Conservation (phyloP, 352 stramenopile genomes). For the Aphanomyces euteiches region DNA sequence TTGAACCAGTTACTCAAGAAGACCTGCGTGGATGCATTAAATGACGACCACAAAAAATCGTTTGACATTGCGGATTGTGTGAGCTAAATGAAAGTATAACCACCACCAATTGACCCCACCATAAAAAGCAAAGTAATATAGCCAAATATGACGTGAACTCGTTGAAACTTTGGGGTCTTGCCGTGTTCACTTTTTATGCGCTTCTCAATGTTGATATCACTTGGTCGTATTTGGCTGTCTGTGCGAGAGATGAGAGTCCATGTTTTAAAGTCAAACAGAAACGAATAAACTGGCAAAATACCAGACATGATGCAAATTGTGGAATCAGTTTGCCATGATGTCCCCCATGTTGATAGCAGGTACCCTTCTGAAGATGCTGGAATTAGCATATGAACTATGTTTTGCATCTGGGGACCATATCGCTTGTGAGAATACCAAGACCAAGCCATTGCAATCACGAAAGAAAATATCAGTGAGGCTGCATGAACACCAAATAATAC, state of each 20-base stretch:
- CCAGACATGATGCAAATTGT: constrained; percentile 22
- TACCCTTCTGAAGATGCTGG: neutral
- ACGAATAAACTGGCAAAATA: neutral
- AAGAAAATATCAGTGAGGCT: neutral
- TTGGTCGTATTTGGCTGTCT: neutral
- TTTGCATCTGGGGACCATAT: neutral
- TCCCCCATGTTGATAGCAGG: neutral
- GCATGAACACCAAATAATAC: constrained; percentile 5
- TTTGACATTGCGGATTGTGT: constrained; percentile 20
- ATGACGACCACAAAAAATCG: constrained; percentile 27
- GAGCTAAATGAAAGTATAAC: constrained; percentile 10
- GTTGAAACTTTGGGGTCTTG: neutral
- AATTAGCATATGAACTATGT: neutral
- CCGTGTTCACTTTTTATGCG: neutral
- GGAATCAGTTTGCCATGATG: constrained; percentile 4
- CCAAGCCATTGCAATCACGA: neutral
- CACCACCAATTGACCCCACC: constrained; percentile 1
- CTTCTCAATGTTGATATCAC: neutral
- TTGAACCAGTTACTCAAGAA: constrained; percentile 24
- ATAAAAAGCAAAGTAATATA: constrained; percentile 19
- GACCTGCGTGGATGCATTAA: constrained; percentile 5
- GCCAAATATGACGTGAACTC: neutral
- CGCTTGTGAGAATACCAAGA: neutral
- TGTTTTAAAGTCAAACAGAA: constrained; percentile 18
- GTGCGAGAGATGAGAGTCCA: neutral